These are phyloP conservation scores for Polysphondylium violaceum DNA, from an alignment of 78 protist genomes.

Conservation along the genomic window DNA sequence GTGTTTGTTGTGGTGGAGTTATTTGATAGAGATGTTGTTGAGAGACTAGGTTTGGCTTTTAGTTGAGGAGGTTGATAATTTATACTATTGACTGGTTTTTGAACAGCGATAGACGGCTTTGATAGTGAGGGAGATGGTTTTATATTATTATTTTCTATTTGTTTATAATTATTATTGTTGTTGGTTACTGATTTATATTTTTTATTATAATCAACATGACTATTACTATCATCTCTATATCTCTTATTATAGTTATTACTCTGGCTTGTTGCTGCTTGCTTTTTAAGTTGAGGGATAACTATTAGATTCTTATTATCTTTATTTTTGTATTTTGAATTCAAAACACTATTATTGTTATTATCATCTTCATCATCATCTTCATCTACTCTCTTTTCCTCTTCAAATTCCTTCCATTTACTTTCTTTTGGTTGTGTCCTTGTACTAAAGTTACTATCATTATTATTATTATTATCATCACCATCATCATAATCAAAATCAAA, in stretches of 20 bases:
- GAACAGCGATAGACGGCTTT: neutral
- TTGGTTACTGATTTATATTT: neutral
- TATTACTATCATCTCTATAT: neutral
- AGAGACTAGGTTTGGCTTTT: neutral
- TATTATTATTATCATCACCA: neutral
- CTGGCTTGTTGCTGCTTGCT: neutral
- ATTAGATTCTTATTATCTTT: neutral
- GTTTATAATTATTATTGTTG: neutral
- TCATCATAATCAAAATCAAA: neutral
- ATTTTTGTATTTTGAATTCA: neutral
- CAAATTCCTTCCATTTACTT: constrained; percentile 13
- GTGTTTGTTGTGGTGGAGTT: neutral
- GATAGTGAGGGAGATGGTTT: neutral
- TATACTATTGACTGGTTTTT: neutral
- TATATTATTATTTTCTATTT: too few species aligned
- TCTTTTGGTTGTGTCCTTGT: neutral
- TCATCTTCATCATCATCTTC: neutral
- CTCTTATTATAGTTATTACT: neutral
- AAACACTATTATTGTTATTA: neutral
- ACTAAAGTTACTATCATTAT: neutral
- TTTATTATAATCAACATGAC: neutral
- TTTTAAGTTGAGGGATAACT: neutral
- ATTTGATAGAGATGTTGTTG: neutral
- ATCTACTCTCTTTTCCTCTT: neutral
- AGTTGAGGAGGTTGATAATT: neutral